Conservation (phyloP, 2,329 filamentous ascomycete genomes). For the Botrytis pseudocinerea region DNA sequence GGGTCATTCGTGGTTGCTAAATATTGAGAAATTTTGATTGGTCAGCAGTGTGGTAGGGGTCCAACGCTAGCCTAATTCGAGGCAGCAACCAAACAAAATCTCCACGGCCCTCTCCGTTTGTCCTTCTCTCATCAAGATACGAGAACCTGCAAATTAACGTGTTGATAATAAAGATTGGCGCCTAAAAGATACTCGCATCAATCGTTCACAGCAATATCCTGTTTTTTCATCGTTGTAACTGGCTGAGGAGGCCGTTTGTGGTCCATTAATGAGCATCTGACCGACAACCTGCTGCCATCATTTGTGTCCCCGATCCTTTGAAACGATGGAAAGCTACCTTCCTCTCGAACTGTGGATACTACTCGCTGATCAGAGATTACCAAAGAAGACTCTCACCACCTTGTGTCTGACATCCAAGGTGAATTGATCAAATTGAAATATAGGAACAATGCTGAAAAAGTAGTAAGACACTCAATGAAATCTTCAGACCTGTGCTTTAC, state of each 20-base stretch:
- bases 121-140: not conserved
- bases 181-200: not conserved
- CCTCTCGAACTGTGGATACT: not conserved
- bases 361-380: constrained; percentile 3
- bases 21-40: not conserved
- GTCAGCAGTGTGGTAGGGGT: not conserved
- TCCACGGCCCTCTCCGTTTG: not conserved
- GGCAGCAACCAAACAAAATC: not conserved
- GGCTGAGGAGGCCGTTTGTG: not conserved
- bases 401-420: constrained; percentile 12
- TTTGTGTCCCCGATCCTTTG: too few relatives aligned
- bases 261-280: not conserved
- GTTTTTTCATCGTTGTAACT: not conserved
- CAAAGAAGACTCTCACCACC: not conserved
- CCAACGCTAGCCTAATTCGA: not conserved
- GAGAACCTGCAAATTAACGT: not conserved
- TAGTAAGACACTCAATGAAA: constrained; percentile 15
- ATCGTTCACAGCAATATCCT: not conserved
- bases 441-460: not conserved
- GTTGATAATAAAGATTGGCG: not conserved
- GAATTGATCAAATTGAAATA: not conserved
- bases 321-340: not conserved
- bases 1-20: not conserved
- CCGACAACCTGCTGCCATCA: not conserved
- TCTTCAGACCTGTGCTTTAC: constrained; percentile 10